Conservation (phyloP, 345 rosid genomes). For the Arabis alpina region DNA sequence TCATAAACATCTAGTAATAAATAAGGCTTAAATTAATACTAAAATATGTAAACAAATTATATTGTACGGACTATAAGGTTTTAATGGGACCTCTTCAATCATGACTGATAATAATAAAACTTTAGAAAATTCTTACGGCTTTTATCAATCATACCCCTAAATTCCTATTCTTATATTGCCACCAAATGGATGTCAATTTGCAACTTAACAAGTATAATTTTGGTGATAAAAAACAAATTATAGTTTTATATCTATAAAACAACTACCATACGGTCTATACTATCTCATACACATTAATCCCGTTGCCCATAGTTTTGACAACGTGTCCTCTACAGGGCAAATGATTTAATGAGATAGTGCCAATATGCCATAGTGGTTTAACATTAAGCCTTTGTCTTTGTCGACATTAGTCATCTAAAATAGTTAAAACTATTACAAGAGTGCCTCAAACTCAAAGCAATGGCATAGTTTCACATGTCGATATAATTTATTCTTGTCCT, state of each 20-base stretch:
- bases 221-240: no score
- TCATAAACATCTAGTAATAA: no score
- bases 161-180: neutral
- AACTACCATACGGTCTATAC: no score
- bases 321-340: neutral
- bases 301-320: neutral
- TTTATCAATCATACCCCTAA: neutral
- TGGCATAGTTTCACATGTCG: constrained; percentile 30
- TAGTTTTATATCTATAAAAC: no score
- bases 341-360: neutral
- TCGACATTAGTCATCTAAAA: constrained; percentile 32
- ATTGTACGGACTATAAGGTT: neutral
- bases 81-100: neutral
- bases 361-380: neutral
- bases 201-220: neutral
- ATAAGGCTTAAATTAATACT: no score
- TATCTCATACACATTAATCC: neutral
- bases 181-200: constrained; percentile 22
- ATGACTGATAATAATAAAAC: constrained; percentile 6
- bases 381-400: neutral
- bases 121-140: neutral
- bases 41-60: no score
- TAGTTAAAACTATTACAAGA: constrained; percentile 26
- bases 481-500: constrained; percentile 7
- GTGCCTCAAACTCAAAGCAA: constrained; percentile 35